Evolutionary conservation across 202 grass and related monocot species (phyloP).

Genomic region (Cymbopogon flexuosus): DNA sequence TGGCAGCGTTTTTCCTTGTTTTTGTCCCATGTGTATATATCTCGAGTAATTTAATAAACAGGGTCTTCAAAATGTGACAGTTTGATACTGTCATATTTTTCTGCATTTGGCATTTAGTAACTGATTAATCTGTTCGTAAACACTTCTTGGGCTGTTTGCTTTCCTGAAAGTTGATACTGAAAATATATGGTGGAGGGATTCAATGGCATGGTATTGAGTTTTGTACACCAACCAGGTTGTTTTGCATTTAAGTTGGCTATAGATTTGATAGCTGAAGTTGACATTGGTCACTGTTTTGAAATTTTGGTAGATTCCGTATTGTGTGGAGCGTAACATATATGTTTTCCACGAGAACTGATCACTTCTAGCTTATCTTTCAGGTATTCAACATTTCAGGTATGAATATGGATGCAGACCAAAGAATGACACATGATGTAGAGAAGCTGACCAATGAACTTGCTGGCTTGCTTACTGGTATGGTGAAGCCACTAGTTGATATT

Average conservation of each 20-base stretch:
- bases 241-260: background rate
- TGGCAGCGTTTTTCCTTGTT: background rate
- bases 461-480: conserved; percentile 90
- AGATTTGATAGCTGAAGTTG: background rate
- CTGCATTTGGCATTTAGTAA: background rate
- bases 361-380: conserved; percentile 11
- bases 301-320: background rate
- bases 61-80: background rate
- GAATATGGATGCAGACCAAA: conserved; percentile 92
- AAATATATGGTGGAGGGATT: background rate
- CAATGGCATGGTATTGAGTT: background rate
- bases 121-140: background rate
- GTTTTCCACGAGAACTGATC: background rate
- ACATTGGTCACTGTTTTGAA: background rate
- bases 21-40: background rate
- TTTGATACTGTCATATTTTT: background rate
- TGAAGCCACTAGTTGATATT: conserved; percentile 96
- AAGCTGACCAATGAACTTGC: conserved; percentile 90
- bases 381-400: conserved; percentile 79
- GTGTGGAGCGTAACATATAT: background rate
- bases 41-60: background rate
- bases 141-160: background rate
- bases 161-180: background rate
- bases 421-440: conserved; percentile 90
- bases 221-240: background rate